These are phyloP conservation scores for Artemisia tridentata DNA, from an alignment of 129 eudicot genomes.

Conservation along the genomic window DNA sequence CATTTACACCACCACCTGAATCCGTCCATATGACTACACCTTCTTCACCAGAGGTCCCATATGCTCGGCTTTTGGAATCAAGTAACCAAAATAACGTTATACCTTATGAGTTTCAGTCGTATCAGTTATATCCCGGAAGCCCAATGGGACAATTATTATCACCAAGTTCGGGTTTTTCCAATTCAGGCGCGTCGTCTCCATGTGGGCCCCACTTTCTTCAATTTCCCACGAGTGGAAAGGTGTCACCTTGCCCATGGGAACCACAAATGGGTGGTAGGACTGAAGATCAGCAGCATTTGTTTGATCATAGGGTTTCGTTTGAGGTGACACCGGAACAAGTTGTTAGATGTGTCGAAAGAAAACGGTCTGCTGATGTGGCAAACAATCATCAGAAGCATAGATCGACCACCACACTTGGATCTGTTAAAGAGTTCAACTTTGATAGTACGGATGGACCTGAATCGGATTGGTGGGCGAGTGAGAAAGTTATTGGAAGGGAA, in stretches of 20 bases:
- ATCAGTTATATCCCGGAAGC: slow-evolving; percentile 94
- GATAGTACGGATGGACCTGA: slow-evolving; percentile 58
- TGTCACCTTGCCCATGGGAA: slow-evolving; percentile 43
- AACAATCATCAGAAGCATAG: slow-evolving; percentile 54
- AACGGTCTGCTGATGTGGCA: slow-evolving; percentile 35
- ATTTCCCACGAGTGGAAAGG: slow-evolving; percentile 37
- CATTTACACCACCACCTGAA: slow-evolving; percentile 94
- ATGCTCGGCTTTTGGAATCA: slow-evolving; percentile 81
- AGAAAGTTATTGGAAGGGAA: slow-evolving; percentile 59
- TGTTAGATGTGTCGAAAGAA: slow-evolving; percentile 73
- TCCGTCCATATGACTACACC: slow-evolving; percentile 87
- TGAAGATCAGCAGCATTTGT: slow-evolving; percentile 35
- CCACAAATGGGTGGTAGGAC: slow-evolving; percentile 37
- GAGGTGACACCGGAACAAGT: slow-evolving; percentile 53
- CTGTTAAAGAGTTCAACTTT: slow-evolving; percentile 77
- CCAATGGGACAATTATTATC: slow-evolving; percentile 86
- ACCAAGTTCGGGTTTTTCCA: slow-evolving; percentile 69
- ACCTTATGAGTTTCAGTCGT: slow-evolving; percentile 75
- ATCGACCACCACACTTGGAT: slow-evolving; percentile 70
- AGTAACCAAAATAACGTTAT: slow-evolving; percentile 42
- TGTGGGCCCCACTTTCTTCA: slow-evolving; percentile 48
- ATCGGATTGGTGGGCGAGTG: slow-evolving; percentile 78
- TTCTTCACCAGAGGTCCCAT: slow-evolving; percentile 97
- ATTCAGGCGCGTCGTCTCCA: slow-evolving; percentile 85
- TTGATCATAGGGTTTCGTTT: slow-evolving; percentile 77